Percentiles rank a stretch among this genome's conserved stretches.
These are phyloP conservation scores for Mycosphaerella sp. DNA, from an alignment of 2,329 filamentous ascomycete genomes.

Conservation along the genomic window DNA sequence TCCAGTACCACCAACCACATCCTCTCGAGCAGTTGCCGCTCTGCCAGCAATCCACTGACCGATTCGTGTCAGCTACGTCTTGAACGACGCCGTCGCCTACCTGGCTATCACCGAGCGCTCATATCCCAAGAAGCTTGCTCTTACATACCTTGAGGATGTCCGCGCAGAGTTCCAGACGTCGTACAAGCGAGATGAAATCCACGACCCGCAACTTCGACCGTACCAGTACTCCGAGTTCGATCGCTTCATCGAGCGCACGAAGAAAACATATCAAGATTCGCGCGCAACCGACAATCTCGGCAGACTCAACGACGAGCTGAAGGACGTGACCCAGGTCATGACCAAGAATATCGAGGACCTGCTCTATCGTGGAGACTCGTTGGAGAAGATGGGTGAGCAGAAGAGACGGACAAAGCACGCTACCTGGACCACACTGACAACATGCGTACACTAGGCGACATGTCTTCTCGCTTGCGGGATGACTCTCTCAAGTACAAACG, in stretches of 20 bases:
- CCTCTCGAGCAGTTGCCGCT: not conserved
- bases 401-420: conserved; percentile 50
- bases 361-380: conserved; percentile 84
- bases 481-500: conserved; percentile 91
- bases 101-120: conserved; percentile 87
- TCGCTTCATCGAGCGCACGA: conserved; percentile 88
- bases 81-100: conserved; percentile 78
- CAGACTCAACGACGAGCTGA: conserved; percentile 91
- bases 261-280: conserved; percentile 87
- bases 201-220: conserved; percentile 68
- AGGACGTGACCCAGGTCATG: conserved; percentile 98
- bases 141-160: conserved; percentile 94
- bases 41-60: conserved; percentile 19
- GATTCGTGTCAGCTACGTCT: conserved; percentile 60
- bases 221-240: conserved; percentile 99
- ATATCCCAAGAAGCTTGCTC: conserved; percentile 96
- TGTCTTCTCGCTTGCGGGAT: conserved; percentile 64
- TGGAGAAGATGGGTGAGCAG: conserved; percentile 83
- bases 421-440: conserved; percentile 3
- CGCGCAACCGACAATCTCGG: conserved; percentile 88
- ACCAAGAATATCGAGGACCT: conserved; percentile 99
- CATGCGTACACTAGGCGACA: conserved; percentile 15
- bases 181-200: conserved; percentile 68
- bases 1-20: conserved; percentile 61
- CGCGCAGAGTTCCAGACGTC: conserved; percentile 83